Evolutionary conservation across 306 rosid genomes (phyloP).

Genomic region (Hippophae tibetana): DNA sequence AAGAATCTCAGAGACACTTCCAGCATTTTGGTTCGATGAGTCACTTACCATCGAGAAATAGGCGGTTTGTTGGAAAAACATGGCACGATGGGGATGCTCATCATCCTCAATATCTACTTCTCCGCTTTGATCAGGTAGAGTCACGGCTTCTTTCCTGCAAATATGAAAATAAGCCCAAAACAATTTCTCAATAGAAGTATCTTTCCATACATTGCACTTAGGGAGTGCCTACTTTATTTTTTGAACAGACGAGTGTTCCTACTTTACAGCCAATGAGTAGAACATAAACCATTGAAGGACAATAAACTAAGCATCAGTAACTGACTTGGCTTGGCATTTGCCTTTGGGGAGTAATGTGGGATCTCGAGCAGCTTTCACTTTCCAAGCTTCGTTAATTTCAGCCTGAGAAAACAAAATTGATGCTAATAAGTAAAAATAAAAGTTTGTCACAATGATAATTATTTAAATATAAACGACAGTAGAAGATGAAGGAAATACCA

Average conservation of each 20-base stretch:
- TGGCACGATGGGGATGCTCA: conserved; percentile 39
- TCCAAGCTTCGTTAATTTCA: conserved; percentile 80
- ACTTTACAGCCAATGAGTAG: neutral
- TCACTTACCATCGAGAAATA: conserved; percentile 55
- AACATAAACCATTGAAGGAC: neutral
- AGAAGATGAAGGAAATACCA: conserved; percentile 35
- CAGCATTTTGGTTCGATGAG: neutral
- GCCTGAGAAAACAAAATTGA: conserved; percentile 26
- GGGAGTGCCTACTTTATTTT: too few species aligned
- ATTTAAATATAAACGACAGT: too few species aligned
- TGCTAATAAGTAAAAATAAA: neutral
- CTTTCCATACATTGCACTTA: too few species aligned
- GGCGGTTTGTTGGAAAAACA: conserved; percentile 38
- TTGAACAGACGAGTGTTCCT: too few species aligned
- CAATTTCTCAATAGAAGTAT: too few species aligned
- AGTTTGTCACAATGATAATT: too few species aligned
- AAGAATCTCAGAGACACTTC: neutral
- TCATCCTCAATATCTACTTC: conserved; percentile 33
- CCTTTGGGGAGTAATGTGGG: conserved; percentile 62
- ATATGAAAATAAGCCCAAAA: neutral
- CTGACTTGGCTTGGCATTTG: conserved; percentile 71
- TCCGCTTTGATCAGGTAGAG: conserved; percentile 39
- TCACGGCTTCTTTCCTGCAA: conserved; percentile 56
- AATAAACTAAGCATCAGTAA: neutral
- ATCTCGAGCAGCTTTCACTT: conserved; percentile 45